Base-by-base conservation (phyloP, 2,329 filamentous ascomycete species). In the Stemphylium beticola region DNA sequence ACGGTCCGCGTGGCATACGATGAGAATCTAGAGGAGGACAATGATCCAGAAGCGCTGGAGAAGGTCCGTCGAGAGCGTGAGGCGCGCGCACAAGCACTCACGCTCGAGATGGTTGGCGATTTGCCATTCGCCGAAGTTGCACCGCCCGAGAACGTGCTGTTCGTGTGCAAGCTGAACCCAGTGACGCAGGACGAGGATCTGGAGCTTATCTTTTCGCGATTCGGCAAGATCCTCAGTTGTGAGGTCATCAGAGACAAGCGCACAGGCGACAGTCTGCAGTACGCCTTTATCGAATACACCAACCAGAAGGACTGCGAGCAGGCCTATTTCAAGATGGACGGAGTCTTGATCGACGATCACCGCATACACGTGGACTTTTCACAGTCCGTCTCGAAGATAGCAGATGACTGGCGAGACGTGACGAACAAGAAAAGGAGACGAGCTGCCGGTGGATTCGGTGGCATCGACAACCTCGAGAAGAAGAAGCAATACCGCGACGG, bases 271-370 rank as follows among this genome's bases (percentile, higher is more conserved):
- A 96, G 92, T 69, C 78, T 99, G 43, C 95, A 99, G 74, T 99
- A 99, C 72, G 92, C 95, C 1, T 99, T 99, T 66, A 96, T 99
- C 69, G 95, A 99, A 74, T 99, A 93, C 68, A 91, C 93, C 54
- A 90, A 96, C 50, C 95, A 97, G 77, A 86, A 89, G 63, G 90
- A 93, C 48, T 98, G 95, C 74, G 95, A 99, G 77, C 87, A 91
- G 47, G 95, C 95, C 2, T 99, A 97, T 71, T 95, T 96, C 80
- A 99, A 99, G 78, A 99, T 99, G 95, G 92, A 99, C 74, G 92
- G 89, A 2, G 93, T 98, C 1, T 79, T 99, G 50, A 98, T 99
- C 62, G 95, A 99, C 69, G 95, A 99, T 67, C 91, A 96, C 62
- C 88, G 95, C 37, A 99, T 99, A 60, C 95, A 99, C 71, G 95